A percentile compares a stretch with the other conserved stretches of the same genome.
phyloP scores from a whole-genome alignment of 495 filamentous ascomycete species.

The Choiromyces venosus region DNA sequence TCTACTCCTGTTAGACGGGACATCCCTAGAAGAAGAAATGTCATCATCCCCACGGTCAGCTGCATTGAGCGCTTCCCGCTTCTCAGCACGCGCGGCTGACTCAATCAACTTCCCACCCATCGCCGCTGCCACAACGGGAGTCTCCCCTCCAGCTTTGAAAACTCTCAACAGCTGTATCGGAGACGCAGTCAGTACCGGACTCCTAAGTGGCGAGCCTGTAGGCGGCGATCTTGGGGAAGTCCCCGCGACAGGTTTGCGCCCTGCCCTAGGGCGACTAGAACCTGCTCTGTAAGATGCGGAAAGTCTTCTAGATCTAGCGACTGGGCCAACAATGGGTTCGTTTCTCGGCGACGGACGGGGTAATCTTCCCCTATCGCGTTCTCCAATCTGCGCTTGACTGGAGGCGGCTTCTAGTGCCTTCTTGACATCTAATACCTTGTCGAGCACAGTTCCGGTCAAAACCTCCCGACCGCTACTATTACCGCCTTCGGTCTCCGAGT shows the following conservation, averaged over 20 bases:
- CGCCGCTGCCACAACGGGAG: neutral
- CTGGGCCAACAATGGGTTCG: conserved; percentile 18
- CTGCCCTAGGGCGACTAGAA: conserved; percentile 11
- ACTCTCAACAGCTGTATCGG: conserved; percentile 27
- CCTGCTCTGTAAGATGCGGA: conserved; percentile 19
- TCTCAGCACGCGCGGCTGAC: no score
- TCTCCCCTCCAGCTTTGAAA: conserved; percentile 14
- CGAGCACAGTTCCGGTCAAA: neutral
- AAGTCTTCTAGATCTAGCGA: conserved; percentile 14
- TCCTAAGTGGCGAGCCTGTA: no score
- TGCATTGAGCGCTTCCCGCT: neutral
- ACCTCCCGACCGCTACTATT: conserved; percentile 13
- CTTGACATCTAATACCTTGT: neutral
- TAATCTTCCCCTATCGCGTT: no score
- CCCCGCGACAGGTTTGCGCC: conserved; percentile 17
- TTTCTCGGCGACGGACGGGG: conserved; percentile 6
- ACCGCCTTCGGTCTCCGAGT: conserved; percentile 12
- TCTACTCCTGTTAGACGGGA: conserved; percentile 2
- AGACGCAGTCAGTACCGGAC: conserved; percentile 16
- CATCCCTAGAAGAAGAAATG: conserved; percentile 26
- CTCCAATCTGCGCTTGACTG: neutral
- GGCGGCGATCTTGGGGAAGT: conserved; percentile 6
- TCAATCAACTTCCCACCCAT: no score
- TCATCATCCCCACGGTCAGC: conserved; percentile 5
- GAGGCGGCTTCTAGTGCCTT: conserved; percentile 15